A percentile compares a stretch with the other conserved stretches of the same genome.
Evolutionary conservation across 257 asterid genomes (phyloP).

Genomic region (Osmanthus fragrans): DNA sequence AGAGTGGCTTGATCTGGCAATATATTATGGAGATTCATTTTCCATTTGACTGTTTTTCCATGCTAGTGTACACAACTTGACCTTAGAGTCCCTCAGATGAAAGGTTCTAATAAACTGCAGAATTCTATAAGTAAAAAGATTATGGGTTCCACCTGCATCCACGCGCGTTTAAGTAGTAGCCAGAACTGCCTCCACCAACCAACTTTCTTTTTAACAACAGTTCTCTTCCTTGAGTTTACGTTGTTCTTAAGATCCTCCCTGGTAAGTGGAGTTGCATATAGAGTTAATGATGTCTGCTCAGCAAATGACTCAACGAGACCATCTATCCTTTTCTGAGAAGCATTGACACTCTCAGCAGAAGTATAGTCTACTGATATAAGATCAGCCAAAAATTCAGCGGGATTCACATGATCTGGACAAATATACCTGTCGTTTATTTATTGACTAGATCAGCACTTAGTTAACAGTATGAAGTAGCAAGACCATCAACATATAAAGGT

Average conservation of each 20-base stretch:
- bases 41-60: not conserved
- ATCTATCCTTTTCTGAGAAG: conserved; percentile 81
- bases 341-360: conserved; percentile 67
- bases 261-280: conserved; percentile 65
- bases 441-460: conserved; percentile 22
- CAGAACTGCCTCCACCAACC: conserved; percentile 88
- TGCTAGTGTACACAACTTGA: not conserved
- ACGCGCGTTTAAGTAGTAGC: conserved; percentile 88
- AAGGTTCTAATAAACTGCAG: conserved; percentile 3
- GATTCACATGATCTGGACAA: conserved; percentile 92
- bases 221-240: conserved; percentile 41
- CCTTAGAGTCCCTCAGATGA: conserved; percentile 7
- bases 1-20: not conserved
- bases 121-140: conserved; percentile 5
- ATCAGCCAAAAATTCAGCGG: conserved; percentile 98
- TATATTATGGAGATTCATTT: conserved; percentile 13
- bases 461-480: conserved; percentile 23
- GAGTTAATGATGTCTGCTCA: conserved; percentile 56
- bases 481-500: conserved; percentile 13
- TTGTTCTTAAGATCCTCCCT: conserved; percentile 32
- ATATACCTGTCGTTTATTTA: conserved; percentile 57
- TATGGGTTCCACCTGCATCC: conserved; percentile 78
- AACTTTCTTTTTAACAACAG: conserved; percentile 51
- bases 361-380: conserved; percentile 94
- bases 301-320: conserved; percentile 81